Percentiles rank a stretch among this genome's conserved stretches.
These are phyloP conservation scores for Plasmodium gaboni DNA, from an alignment of 169 alveolate genomes.

Conservation along the genomic window DNA sequence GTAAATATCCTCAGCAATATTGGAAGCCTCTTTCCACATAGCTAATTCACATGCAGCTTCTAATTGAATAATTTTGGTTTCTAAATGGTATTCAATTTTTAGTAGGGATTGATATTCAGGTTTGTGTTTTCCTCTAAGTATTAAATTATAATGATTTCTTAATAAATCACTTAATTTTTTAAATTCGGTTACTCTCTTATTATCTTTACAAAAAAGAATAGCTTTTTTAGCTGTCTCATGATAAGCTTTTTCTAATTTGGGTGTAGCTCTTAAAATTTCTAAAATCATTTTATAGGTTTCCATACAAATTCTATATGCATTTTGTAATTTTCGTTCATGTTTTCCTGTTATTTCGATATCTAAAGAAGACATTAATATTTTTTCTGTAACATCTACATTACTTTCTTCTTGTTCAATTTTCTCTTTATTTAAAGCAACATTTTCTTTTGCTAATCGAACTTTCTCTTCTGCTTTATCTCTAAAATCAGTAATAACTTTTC, in stretches of 20 bases:
- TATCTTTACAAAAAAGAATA: slow-evolving; percentile 93
- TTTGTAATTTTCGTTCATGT: slow-evolving; percentile 85
- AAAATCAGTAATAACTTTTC: slow-evolving; percentile 92
- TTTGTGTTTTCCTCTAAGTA: slow-evolving; percentile 89
- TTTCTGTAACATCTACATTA: slow-evolving; percentile 89
- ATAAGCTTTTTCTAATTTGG: slow-evolving; percentile 95
- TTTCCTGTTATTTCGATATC: slow-evolving; percentile 89
- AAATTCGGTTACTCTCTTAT: slow-evolving; percentile 94
- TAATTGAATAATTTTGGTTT: slow-evolving; percentile 93
- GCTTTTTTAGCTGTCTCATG: slow-evolving; percentile 96
- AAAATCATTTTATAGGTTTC: slow-evolving; percentile 96
- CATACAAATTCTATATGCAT: slow-evolving; percentile 93
- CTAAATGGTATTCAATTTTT: slow-evolving; percentile 91
- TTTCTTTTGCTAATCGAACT: slow-evolving; percentile 85
- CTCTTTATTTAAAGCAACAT: slow-evolving; percentile 73
- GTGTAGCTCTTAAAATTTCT: slow-evolving; percentile 95
- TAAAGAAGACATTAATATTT: slow-evolving; percentile 86
- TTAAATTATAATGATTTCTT: slow-evolving; percentile 92
- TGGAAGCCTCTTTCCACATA: slow-evolving; percentile 96
- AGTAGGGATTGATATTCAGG: slow-evolving; percentile 89
- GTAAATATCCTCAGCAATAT: slow-evolving; percentile 95
- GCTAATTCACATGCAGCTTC: slow-evolving; percentile 93
- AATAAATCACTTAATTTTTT: slow-evolving; percentile 95
- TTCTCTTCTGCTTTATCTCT: slow-evolving; percentile 91
- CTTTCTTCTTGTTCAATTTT: slow-evolving; percentile 76